Evolutionary conservation across 495 filamentous ascomycete species (phyloP).

Genomic region (Xylaria curta): DNA sequence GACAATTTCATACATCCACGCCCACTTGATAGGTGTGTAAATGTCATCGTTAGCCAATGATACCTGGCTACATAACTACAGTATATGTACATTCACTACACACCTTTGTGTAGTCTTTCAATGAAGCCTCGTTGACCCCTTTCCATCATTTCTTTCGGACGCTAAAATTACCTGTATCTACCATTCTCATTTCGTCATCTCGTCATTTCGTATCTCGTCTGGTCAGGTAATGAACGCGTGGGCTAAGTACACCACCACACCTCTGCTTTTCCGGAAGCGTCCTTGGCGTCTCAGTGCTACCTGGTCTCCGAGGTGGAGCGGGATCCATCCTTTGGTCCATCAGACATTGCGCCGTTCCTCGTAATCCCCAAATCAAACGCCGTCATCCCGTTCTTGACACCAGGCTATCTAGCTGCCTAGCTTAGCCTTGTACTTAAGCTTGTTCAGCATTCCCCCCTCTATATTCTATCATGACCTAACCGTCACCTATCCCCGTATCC

Average conservation of each 20-base stretch:
- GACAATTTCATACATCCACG: neutral
- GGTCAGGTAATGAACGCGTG: neutral
- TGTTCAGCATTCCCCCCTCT: conserved; percentile 9
- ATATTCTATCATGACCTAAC: neutral
- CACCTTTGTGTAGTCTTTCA: neutral
- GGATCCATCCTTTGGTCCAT: conserved; percentile 21
- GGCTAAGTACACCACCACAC: neutral
- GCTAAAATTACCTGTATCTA: neutral
- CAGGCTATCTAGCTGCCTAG: neutral
- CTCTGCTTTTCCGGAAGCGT: neutral
- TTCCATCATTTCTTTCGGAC: neutral
- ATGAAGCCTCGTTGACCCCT: conserved; percentile 7
- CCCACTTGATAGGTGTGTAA: neutral
- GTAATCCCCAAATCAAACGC: conserved; percentile 7
- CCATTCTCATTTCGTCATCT: neutral
- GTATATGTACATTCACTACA: neutral
- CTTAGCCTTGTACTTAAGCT: conserved; percentile 2
- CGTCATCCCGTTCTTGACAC: conserved; percentile 28
- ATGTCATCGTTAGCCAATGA: neutral
- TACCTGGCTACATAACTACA: neutral
- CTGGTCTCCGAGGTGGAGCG: conserved; percentile 6
- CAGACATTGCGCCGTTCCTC: conserved; percentile 26
- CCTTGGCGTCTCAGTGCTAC: conserved; percentile 17
- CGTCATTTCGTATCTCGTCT: neutral
- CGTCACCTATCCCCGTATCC: neutral